Evolutionary conservation across 2,329 filamentous ascomycete species (phyloP).

Genomic region (Dothistroma septosporum): DNA sequence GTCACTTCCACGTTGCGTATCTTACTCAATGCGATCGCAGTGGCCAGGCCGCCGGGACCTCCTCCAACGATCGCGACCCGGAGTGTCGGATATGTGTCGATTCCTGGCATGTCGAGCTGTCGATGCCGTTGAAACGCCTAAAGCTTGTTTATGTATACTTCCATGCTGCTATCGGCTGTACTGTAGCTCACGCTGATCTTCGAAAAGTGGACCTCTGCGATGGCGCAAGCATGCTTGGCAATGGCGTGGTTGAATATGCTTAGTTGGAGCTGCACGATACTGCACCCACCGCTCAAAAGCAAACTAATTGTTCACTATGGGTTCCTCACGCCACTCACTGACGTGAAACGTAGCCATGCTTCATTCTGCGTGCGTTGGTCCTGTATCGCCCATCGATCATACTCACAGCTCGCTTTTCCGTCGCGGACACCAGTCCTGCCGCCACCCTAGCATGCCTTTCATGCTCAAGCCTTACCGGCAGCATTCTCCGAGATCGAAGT

Average conservation of each 20-base stretch:
- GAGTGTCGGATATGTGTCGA: not conserved
- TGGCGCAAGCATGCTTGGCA: not conserved
- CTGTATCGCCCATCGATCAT: too few species aligned
- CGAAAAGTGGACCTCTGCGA: not conserved
- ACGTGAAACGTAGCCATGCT: too few species aligned
- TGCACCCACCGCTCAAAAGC: too few species aligned
- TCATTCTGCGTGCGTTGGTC: too few species aligned
- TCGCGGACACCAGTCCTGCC: too few species aligned
- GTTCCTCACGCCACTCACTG: too few species aligned
- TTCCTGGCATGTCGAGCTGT: not conserved
- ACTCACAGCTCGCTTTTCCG: too few species aligned
- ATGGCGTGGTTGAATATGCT: not conserved
- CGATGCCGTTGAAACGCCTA: not conserved
- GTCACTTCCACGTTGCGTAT: conserved; percentile 42
- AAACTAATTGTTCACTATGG: too few species aligned
- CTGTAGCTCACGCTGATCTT: not conserved
- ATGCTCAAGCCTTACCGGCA: not conserved
- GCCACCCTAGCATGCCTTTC: not conserved
- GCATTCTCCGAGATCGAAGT: not conserved
- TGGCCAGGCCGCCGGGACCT: conserved; percentile 34
- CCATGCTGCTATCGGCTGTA: not conserved
- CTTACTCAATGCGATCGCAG: conserved; percentile 43
- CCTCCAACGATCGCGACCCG: conserved; percentile 2
- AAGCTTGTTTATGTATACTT: not conserved
- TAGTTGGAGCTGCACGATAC: not conserved